Base-by-base conservation (phyloP, 1,284 basidiomycete species). In the Pascua guehoae region DNA sequence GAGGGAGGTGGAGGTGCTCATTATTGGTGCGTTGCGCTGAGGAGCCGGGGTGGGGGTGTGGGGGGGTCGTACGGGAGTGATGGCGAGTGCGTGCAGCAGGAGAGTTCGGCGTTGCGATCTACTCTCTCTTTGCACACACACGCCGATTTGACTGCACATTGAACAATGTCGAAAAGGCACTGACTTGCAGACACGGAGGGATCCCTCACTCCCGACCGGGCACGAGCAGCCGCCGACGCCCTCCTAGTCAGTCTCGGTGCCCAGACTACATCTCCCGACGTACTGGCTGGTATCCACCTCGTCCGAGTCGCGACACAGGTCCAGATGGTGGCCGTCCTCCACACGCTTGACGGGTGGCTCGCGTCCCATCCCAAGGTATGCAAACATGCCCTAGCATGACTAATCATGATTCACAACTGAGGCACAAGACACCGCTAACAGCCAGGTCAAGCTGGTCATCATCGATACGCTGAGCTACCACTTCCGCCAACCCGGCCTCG, bases 391-490 rank as follows among this genome's bases (percentile, higher is more conserved):
- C 24, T n/a, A 9, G 5, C 5, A 4, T 17, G 4, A 3, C 15
- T 38, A 9, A 32, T 7, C 24, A 32, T 37, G 17, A 7, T n/a
- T n/a, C n/a, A n/a, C n/a, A n/a, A n/a, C 12, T 38, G 12, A 32
- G 24, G 24, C 24, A 32, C 24, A 7, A 32, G 24, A 32, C 24
- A 32, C 24, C 24, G 47, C 50, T 52, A 15, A 57, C 51, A 2
- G 18, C n/a, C 40, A 78, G 76, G 71, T 75, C 24, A 68, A 69
- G 41, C 66, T 78, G 3, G 60, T 78, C 14, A 47, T 76, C 14
- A 67, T 78, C 48, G 77, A 78, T 57, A 76, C 73, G 1, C 59
- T 78, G 15, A 76, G 72, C 42, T 73, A 62, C 58, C 75, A 76
- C 52, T 73, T 78, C 51, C 66, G 77, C 1, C 72, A 76, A 36